These are phyloP conservation scores for Gossypium schwendimanii DNA, from an alignment of 441 rosid genomes.

Conservation along the genomic window DNA sequence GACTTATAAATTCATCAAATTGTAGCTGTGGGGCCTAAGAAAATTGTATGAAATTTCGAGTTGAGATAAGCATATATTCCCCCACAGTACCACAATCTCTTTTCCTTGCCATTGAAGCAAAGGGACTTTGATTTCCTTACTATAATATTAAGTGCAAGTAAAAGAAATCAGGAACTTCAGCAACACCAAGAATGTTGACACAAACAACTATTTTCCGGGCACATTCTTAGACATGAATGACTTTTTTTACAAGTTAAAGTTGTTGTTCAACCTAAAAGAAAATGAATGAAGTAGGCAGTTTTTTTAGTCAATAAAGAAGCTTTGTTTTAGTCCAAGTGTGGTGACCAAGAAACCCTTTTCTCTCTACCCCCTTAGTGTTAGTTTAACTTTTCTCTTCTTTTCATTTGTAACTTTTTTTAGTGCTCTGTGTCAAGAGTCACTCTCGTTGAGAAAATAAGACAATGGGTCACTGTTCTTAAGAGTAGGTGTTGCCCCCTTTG, in stretches of 20 bases:
- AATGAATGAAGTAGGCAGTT: background rate
- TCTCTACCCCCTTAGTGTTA: background rate
- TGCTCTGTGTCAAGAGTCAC: conserved; percentile 6
- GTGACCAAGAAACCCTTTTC: conserved; percentile 17
- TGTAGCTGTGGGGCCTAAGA: conserved; percentile 8
- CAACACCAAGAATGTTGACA: background rate
- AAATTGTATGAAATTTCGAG: conserved; percentile 6
- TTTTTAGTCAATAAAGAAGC: conserved; percentile 15
- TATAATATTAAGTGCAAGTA: background rate
- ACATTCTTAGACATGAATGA: background rate
- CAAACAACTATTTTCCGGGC: background rate
- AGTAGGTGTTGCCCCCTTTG: background rate
- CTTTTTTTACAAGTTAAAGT: conserved; percentile 11
- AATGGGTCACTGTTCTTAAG: background rate
- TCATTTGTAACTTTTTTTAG: conserved; percentile 8
- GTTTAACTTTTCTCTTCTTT: conserved; percentile 23
- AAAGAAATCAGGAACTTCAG: background rate
- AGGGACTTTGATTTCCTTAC: background rate
- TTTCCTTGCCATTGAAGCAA: conserved; percentile 11
- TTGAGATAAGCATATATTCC: conserved; percentile 22
- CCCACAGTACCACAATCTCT: background rate
- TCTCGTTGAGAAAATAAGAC: background rate
- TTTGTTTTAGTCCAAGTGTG: conserved; percentile 15
- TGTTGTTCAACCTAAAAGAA: conserved; percentile 7
- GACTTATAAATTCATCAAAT: background rate